phyloP scores from a whole-genome alignment of 148 eudicot genomes.

The Cornus controversa region DNA sequence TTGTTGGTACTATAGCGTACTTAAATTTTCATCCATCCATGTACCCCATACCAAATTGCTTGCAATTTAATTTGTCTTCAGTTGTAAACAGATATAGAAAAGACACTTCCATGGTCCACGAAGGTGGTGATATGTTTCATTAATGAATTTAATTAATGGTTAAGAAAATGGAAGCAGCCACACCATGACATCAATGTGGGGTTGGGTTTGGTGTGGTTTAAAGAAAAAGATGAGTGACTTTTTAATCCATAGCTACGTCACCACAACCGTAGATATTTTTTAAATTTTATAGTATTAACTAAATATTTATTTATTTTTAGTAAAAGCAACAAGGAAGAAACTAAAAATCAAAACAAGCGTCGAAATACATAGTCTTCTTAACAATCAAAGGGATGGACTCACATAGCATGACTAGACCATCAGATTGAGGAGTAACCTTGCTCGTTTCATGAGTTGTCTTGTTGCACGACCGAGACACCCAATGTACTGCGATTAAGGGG shows the following conservation, averaged over 20 bases:
- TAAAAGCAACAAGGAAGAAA: no score
- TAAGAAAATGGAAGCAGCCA: no score
- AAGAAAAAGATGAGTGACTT: not conserved
- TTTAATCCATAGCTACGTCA: slow-evolving; percentile 7
- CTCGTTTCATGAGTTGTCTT: no score
- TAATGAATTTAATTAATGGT: not conserved
- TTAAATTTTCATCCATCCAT: not conserved
- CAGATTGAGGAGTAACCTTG: no score
- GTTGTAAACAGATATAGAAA: not conserved
- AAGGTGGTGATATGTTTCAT: not conserved
- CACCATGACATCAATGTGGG: not conserved
- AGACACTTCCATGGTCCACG: not conserved
- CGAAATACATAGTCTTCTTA: no score
- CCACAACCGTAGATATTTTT: slow-evolving; percentile 18
- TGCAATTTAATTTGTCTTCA: not conserved
- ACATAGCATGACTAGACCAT: no score
- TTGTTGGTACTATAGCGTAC: not conserved
- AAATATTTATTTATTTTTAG: no score
- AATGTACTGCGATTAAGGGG: no score
- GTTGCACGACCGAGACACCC: no score
- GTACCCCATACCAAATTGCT: not conserved
- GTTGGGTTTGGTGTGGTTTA: slow-evolving; percentile 18
- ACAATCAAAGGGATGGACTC: no score
- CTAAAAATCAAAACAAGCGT: no score
- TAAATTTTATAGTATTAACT: not conserved